Base-by-base conservation (phyloP, 805 yeast genomes). In the Torulaspora gathmanii region DNA sequence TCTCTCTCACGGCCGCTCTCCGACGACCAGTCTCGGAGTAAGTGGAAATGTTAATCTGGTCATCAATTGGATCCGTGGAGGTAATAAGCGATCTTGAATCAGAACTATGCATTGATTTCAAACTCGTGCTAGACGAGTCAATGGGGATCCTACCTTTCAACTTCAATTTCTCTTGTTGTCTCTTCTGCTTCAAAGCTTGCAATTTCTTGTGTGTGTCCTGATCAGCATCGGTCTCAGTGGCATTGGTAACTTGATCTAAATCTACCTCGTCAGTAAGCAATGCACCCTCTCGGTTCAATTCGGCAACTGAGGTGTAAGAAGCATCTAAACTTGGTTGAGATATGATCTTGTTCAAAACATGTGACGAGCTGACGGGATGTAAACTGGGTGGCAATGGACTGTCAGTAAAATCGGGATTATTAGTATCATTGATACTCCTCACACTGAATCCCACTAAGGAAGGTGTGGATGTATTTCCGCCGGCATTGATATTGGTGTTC, bases 251-350 rank as follows among this genome's bases (percentile, higher is more conserved):
- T 17, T 56, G 55, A 36, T 63, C 63, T 33, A 59, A 47, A 34
- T 61, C 64, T 25, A 58, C 52, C 33, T 64, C 69, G 45, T 65
- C 68, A 23, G 63, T 63, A 40, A 65, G 44, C 36, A 65, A 49
- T 12, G 68, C 68, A 9, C 69, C 69, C 44, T 61, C 67, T 31
- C 58, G 61, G 30, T 58, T 62, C 49, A 65, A 51, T 20, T 65
- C 67, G 22, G 56, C 66, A 8, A 65, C 65, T 8, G 62, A 53
- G 5, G 66, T 55, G 46, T 62, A 61, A 13, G 57, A 46, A 13
- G 47, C 45, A 35, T 50, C 45, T 17, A 38, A 29, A 23, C 44
- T 48, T 12, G 45, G 38, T 5, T 37, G 51, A 9, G 56, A 49
- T 22, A 48, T 52, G 11, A 53, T 47, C 43, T 51, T 52, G 36